Base-by-base conservation (phyloP, 306 rosid species). In the Abrus pulchellus region DNA sequence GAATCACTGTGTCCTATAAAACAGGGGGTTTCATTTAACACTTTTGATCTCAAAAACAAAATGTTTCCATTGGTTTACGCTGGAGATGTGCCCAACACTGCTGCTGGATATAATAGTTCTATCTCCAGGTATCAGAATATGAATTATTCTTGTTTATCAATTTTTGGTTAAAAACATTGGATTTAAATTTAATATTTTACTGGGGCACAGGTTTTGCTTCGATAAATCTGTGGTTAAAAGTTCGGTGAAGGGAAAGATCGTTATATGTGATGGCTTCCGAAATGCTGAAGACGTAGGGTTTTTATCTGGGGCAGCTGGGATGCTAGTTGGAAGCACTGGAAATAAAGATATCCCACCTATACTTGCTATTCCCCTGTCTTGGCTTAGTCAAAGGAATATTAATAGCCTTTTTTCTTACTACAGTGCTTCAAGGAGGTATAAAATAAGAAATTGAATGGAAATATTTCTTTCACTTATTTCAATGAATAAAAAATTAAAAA, bases 11-110 rank as follows among this genome's bases (percentile, higher is more conserved):
- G 33, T 4, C 0, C 8, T 54, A 0, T 64, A 1, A 20, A 4
- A 4, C 47, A 92, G 97, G 97, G 97, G 69, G 3, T 41, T 14
- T 64, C 90, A 45, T 62, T 86, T 9, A 90, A 92, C 54, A 82
- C 82, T 34, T 80, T 82, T 61, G 86, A 85, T 72, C 85, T 85
- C 6, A 47, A 55, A 4, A 54, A 76, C 6, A 70, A 78, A 65
- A 45, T 34, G 45, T 78, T 68, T 70, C 91, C 91, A 0, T 12
- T 92, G 4, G 27, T 92, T 59, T 82, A 55, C 8, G 88, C 71
- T 7, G 85, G 89, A 57, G 84, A 92, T 71, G 81, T 82, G 74
- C 87, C 90, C 1, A 89, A 89, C 47, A 54, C 4, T 5, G 30
- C 41, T 3, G 69, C 13, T 2, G 85, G 80, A 5, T 49, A 0